Base-by-base conservation (phyloP, 495 filamentous ascomycete species). In the Beverwykella pulmonaria region DNA sequence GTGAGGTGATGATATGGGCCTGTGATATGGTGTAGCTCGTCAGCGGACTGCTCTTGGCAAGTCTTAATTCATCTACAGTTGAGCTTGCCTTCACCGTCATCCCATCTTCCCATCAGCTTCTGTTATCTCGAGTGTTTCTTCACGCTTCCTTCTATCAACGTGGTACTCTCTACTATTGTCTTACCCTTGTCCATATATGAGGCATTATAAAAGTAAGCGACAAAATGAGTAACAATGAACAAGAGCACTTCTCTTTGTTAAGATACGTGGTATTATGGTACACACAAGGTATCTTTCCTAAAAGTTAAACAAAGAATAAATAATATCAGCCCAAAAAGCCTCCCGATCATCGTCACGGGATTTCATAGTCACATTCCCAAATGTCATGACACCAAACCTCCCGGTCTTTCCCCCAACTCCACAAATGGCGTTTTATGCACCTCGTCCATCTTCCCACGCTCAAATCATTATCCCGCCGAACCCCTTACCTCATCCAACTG, bases 261-360 rank as follows among this genome's bases (percentile, higher is more conserved):
- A n/a, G n/a, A n/a, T n/a, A n/a, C n/a, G n/a, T n/a, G n/a, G n/a
- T n/a, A n/a, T n/a, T n/a, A n/a, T 3, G 26, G 8, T 12, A 36
- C 32, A 17, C 30, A 60, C 39, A 57, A 26, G 23, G 50, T 48
- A 48, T 64, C 52, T 57, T 30, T 26, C 52, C 48, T 64, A 56
- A 32, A 57, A 56, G 52, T 64, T 64, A 64, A 64, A 64, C 61
- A 52, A 52, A 53, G 49, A 36, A 53, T 25, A 49, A 5, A 50
- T 26, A 60, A 29, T 19, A 15, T 14, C n/a, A 25, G 34, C 26
- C 29, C 15, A 44, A 30, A 26, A 50, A 29, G 36, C 39, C 57
- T 49, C 44, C 57, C 60, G 36, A 46, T n/a, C 27, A 34, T 63
- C 48, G 53, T 53, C 60, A 50, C 47, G 17, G 26, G 27, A 9